A percentile compares a stretch with the other conserved stretches of the same genome.
Evolutionary conservation across 2,329 filamentous ascomycete species (phyloP).

Genomic region (Aspergillus pseudotamarii): DNA sequence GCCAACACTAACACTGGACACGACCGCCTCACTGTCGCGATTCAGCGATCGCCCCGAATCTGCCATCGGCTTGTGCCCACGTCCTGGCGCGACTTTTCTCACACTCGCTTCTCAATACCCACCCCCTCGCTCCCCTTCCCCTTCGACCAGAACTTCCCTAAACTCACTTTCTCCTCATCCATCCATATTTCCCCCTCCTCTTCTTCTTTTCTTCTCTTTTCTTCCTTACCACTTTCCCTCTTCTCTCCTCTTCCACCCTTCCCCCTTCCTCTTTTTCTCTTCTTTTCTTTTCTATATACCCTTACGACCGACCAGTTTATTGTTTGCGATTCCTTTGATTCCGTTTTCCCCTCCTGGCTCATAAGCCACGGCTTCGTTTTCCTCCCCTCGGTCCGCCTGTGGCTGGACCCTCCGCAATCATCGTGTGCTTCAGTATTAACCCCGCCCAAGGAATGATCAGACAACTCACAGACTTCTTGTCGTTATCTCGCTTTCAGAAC

Average conservation of each 20-base stretch:
- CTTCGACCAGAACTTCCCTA: conserved; percentile 24
- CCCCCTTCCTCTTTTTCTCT: conserved; percentile 21
- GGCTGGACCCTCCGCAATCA: conserved; percentile 40
- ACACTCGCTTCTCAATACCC: conserved; percentile 17
- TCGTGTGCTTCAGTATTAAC: conserved; percentile 26
- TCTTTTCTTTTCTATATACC: conserved; percentile 19
- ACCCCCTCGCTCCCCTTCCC: conserved; percentile 22
- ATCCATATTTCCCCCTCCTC: conserved; percentile 17
- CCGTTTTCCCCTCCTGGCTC: conserved; percentile 7
- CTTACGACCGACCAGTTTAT: conserved; percentile 17
- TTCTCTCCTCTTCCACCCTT: conserved; percentile 17
- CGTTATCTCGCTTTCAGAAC: conserved; percentile 45
- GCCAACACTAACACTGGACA: conserved; percentile 23
- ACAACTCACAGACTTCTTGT: conserved; percentile 43
- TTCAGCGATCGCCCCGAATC: conserved; percentile 26
- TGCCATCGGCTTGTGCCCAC: conserved; percentile 26
- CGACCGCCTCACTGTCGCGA: conserved; percentile 30
- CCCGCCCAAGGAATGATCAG: conserved; percentile 49
- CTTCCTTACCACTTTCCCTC: conserved; percentile 14
- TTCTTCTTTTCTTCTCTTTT: conserved; percentile 21
- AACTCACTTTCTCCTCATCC: conserved; percentile 23
- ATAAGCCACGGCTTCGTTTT: conserved; percentile 14
- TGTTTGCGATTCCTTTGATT: conserved; percentile 22
- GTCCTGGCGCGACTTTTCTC: conserved; percentile 23
- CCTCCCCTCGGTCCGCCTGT: conserved; percentile 37